A percentile compares a stretch with the other conserved stretches of the same genome.
Conservation (phyloP, 2,329 filamentous ascomycete genomes). For the Dothidotthia symphoricarpi region DNA sequence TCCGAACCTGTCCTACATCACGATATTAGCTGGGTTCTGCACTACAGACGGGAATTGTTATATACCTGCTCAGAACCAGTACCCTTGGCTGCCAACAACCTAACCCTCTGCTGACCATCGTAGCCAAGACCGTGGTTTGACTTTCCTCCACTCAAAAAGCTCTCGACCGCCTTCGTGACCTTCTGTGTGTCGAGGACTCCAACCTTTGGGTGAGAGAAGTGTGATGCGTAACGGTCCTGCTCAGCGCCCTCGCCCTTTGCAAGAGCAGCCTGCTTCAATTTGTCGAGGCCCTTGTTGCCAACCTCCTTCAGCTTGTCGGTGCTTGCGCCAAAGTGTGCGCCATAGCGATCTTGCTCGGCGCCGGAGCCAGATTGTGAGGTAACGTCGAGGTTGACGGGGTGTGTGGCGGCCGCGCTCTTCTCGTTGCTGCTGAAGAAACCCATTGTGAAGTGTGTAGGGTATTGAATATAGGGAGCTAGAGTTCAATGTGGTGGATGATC, state of each 20-base stretch:
- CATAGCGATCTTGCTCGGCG: slow-evolving; percentile 36
- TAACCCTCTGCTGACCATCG: slow-evolving; percentile 33
- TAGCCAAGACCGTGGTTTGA: slow-evolving; percentile 29
- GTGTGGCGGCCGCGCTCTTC: slow-evolving; percentile 15
- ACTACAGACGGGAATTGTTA: background rate
- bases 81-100: slow-evolving; percentile 29
- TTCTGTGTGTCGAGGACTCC: slow-evolving; percentile 24
- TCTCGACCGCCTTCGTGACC: slow-evolving; percentile 24
- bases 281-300: slow-evolving; percentile 20
- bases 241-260: slow-evolving; percentile 30
- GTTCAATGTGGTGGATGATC: background rate
- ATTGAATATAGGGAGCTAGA: background rate
- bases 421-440: slow-evolving; percentile 27
- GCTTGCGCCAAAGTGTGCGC: slow-evolving; percentile 26
- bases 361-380: slow-evolving; percentile 28
- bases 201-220: slow-evolving; percentile 23
- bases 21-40: slow-evolving; percentile 5
- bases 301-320: slow-evolving; percentile 20
- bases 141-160: slow-evolving; percentile 22
- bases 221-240: slow-evolving; percentile 33
- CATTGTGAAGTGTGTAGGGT: slow-evolving; percentile 17
- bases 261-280: slow-evolving; percentile 15
- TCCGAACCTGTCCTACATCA: slow-evolving; percentile 29
- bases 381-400: slow-evolving; percentile 26
- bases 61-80: slow-evolving; percentile 37